Percentiles rank a stretch among this genome's conserved stretches.
phyloP scores from a whole-genome alignment of 2,329 filamentous ascomycete species.

The Aureobasidium sp. region DNA sequence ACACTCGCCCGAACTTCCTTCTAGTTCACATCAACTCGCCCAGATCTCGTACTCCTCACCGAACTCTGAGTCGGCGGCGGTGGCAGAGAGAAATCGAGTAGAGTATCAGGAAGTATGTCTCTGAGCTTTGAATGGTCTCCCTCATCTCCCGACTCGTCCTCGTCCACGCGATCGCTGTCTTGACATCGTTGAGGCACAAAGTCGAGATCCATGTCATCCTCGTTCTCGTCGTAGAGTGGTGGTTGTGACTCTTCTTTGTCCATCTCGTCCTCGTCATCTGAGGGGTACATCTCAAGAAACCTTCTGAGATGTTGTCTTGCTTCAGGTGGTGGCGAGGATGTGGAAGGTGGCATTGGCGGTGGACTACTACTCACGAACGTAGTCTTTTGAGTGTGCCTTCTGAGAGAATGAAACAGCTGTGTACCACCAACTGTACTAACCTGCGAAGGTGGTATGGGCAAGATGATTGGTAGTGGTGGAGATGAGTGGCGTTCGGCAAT shows the following conservation, averaged over 20 bases:
- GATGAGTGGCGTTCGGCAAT: neutral
- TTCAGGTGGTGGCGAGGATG: conserved; percentile 6
- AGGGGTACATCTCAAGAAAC: neutral
- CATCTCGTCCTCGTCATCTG: conserved; percentile 3
- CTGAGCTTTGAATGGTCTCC: neutral
- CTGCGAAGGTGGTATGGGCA: conserved; percentile 11
- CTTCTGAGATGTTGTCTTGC: neutral
- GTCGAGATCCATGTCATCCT: conserved; percentile 7
- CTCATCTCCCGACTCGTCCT: neutral
- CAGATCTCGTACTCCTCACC: neutral
- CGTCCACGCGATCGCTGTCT: neutral
- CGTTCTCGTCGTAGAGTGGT: neutral
- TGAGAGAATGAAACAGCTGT: neutral
- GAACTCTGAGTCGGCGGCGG: conserved; percentile 15
- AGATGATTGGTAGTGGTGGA: neutral
- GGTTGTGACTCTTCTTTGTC: neutral
- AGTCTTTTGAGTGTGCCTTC: neutral
- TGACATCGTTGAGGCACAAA: neutral
- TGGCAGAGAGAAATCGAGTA: conserved; percentile 17
- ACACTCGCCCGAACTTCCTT: neutral
- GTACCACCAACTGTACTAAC: conserved; percentile 10
- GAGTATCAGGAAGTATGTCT: conserved; percentile 17
- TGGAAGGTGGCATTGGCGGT: neutral
- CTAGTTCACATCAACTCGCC: neutral
- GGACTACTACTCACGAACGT: neutral